Conservation (phyloP, 1,284 basidiomycete species). For the Wolfiporia cocos region DNA sequence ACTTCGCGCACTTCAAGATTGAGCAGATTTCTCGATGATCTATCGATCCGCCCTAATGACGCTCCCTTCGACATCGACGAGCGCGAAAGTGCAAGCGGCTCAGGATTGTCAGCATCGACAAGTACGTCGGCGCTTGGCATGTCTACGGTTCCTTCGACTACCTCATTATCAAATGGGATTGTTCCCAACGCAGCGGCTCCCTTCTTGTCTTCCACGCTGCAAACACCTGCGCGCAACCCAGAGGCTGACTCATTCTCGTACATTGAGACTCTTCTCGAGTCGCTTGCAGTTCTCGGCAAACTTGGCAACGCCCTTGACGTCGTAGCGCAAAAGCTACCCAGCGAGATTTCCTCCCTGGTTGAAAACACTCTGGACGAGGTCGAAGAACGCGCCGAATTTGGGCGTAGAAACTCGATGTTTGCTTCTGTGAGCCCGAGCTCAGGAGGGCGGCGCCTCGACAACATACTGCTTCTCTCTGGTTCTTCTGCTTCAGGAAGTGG, state of each 20-base stretch:
- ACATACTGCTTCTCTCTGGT: conserved; percentile 43
- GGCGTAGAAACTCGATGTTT: conserved; percentile 48
- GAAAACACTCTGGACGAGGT: conserved; percentile 90
- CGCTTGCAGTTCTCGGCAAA: conserved; percentile 86
- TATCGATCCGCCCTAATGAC: conserved; percentile 77
- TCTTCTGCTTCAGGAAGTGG: conserved; percentile 11
- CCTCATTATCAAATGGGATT: too few relatives aligned
- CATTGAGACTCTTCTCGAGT: conserved; percentile 91
- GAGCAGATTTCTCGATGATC: conserved; percentile 62
- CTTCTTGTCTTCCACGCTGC: too few relatives aligned
- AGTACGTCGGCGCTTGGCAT: conserved; percentile 18
- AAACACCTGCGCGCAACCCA: conserved; percentile 48
- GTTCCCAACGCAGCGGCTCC: too few relatives aligned
- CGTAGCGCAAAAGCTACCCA: conserved; percentile 77
- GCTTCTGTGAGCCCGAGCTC: conserved; percentile 10
- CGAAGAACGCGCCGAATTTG: conserved; percentile 78
- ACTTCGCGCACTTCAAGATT: conserved; percentile 37
- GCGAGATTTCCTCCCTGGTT: conserved; percentile 83
- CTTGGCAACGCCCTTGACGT: conserved; percentile 83
- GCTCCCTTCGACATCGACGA: conserved; percentile 71
- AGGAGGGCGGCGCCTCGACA: conserved; percentile 12
- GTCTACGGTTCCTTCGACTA: conserved; percentile 13
- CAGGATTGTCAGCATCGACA: conserved; percentile 19
- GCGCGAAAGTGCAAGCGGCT: conserved; percentile 22
- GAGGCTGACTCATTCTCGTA: conserved; percentile 93